A percentile compares a stretch with the other conserved stretches of the same genome.
Conservation (phyloP, 2,329 filamentous ascomycete genomes). For the Pseudogymnoascus sp. region DNA sequence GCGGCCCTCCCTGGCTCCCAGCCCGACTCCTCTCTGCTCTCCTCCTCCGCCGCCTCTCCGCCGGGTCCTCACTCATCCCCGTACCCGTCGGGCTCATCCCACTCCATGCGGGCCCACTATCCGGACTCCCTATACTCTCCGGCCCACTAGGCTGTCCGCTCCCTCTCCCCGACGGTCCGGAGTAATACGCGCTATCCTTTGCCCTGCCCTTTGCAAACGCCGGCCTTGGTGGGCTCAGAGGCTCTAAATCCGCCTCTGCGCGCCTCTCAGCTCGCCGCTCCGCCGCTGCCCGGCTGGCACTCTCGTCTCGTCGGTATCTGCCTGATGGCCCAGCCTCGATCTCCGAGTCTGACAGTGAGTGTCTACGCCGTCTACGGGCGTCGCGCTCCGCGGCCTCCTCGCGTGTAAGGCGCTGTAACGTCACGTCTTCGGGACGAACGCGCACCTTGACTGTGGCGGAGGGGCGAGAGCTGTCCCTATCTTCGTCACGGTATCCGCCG, state of each 20-base stretch:
- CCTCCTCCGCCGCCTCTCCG: constrained; percentile 47
- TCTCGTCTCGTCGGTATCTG: constrained; percentile 47
- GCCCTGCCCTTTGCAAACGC: constrained; percentile 44
- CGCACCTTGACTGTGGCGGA: constrained; percentile 50
- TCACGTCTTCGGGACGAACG: constrained; percentile 56
- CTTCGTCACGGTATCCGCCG: constrained; percentile 17
- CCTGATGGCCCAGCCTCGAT: constrained; percentile 41
- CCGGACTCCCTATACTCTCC: constrained; percentile 22
- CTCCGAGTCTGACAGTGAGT: constrained; percentile 41
- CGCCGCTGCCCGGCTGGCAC: constrained; percentile 37
- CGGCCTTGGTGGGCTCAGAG: constrained; percentile 48
- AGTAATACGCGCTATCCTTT: constrained; percentile 56
- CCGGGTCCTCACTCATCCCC: constrained; percentile 32
- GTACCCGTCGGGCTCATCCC: constrained; percentile 22
- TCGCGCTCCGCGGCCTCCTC: constrained; percentile 42
- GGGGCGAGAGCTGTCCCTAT: constrained; percentile 28
- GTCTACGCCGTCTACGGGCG: constrained; percentile 30
- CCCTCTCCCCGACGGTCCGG: constrained; percentile 24
- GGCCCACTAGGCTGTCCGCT: constrained; percentile 10
- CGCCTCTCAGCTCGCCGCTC: constrained; percentile 37
- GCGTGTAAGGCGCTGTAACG: constrained; percentile 52
- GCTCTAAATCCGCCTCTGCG: constrained; percentile 15
- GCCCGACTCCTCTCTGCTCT: constrained; percentile 41
- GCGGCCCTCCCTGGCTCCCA: not conserved
- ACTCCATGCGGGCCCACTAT: constrained; percentile 27